A percentile compares a stretch with the other conserved stretches of the same genome.
Conservation (phyloP, 2,329 filamentous ascomycete species). For the Pezicula carpinea region DNA sequence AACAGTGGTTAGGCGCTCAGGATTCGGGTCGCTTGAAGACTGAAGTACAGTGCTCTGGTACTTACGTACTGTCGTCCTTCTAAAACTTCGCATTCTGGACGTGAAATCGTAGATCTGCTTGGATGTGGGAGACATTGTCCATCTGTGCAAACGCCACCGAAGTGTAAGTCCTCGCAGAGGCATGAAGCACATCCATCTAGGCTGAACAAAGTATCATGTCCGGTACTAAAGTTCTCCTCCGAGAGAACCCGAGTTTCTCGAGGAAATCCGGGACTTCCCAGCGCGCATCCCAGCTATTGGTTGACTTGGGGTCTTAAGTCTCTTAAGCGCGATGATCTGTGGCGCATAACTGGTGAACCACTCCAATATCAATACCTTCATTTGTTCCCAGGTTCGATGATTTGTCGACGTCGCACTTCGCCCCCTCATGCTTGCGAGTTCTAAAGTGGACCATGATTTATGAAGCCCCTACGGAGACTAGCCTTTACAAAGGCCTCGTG, state of each 20-base stretch:
- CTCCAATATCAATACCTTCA: conserved; percentile 1
- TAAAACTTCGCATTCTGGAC: too few species aligned
- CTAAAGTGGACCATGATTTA: conserved; percentile 1
- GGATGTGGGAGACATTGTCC: neutral
- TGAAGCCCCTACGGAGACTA: neutral
- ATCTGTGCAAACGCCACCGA: neutral
- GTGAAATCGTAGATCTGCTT: neutral
- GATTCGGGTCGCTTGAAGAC: too few species aligned
- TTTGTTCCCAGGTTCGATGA: neutral
- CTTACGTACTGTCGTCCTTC: too few species aligned
- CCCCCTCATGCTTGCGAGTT: neutral
- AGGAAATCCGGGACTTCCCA: neutral
- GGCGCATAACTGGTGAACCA: neutral
- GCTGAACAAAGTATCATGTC: neutral
- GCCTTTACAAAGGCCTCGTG: neutral
- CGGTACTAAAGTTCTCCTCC: neutral
- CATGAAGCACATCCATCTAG: neutral
- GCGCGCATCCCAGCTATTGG: neutral
- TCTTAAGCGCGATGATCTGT: neutral
- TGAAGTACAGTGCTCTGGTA: too few species aligned
- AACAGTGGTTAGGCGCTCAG: too few species aligned
- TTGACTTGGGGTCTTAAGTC: neutral
- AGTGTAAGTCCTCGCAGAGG: neutral
- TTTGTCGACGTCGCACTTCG: neutral
- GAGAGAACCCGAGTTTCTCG: neutral